A percentile compares a stretch with the other conserved stretches of the same genome.
phyloP scores from a whole-genome alignment of 805 yeast species.

The Lachancea mirantina region DNA sequence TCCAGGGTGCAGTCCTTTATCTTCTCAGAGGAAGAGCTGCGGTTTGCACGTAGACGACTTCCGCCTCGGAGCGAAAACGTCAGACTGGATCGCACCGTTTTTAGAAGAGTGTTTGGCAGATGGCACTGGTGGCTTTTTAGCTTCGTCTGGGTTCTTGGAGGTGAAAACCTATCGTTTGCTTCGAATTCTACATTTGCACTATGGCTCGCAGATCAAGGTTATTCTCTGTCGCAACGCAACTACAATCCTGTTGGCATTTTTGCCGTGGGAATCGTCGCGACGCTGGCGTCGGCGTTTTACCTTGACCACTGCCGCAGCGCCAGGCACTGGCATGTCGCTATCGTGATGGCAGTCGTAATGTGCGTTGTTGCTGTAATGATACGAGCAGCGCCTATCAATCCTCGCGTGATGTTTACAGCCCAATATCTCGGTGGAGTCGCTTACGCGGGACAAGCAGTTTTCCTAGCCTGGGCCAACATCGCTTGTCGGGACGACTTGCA shows the following conservation, averaged over 20 bases:
- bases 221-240: constrained; percentile 37
- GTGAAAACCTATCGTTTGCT: constrained; percentile 38
- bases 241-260: constrained; percentile 44
- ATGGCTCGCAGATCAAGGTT: constrained; percentile 34
- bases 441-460: constrained; percentile 47
- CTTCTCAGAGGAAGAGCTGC: constrained; percentile 34
- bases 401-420: constrained; percentile 37
- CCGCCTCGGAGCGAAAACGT: constrained; percentile 30
- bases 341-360: constrained; percentile 35
- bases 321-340: constrained; percentile 41
- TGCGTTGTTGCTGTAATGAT: constrained; percentile 38
- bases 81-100: constrained; percentile 29
- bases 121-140: constrained; percentile 50
- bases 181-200: constrained; percentile 37
- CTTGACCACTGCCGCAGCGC: constrained; percentile 34
- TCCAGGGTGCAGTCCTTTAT: constrained; percentile 13
- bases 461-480: constrained; percentile 52
- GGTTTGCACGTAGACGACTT: constrained; percentile 35
- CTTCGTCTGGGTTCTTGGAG: constrained; percentile 41
- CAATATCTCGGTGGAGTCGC: constrained; percentile 44
- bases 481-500: constrained; percentile 47
- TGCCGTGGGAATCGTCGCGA: constrained; percentile 40
- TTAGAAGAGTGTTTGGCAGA: constrained; percentile 38
- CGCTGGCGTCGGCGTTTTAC: constrained; percentile 34
- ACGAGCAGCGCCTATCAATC: constrained; percentile 32